Conservation (phyloP, 2,329 filamentous ascomycete species). For the Ascochyta rabiei region DNA sequence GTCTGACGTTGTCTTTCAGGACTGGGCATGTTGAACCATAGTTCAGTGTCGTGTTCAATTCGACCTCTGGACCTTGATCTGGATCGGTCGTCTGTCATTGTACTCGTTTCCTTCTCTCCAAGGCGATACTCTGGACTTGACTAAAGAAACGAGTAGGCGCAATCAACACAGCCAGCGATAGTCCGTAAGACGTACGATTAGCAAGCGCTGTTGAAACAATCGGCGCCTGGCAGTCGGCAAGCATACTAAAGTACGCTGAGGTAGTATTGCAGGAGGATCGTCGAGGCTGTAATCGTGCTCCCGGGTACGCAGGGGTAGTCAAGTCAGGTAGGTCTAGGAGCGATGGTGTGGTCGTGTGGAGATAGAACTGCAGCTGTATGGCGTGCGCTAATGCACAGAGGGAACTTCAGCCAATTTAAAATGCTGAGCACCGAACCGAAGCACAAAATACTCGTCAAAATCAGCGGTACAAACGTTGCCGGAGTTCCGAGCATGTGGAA, state of each 20-base stretch:
- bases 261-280: constrained; percentile 26
- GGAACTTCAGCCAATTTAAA: constrained; percentile 36
- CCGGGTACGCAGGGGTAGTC: constrained; percentile 25
- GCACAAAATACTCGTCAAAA: not conserved
- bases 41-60: constrained; percentile 29
- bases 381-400: constrained; percentile 41
- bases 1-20: constrained; percentile 18
- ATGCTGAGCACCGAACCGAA: constrained; percentile 25
- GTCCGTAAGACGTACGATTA: constrained; percentile 30
- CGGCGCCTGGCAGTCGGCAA: constrained; percentile 38
- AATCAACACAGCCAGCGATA: constrained; percentile 26
- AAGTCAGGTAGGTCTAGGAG: constrained; percentile 28
- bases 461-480: constrained; percentile 6
- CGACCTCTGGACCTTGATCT: constrained; percentile 20
- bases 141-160: not conserved
- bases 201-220: constrained; percentile 33
- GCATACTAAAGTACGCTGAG: constrained; percentile 37
- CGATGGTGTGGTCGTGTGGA: constrained; percentile 30
- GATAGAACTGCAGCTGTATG: constrained; percentile 32
- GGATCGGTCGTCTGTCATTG: constrained; percentile 31
- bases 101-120: not conserved
- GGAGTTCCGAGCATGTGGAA: constrained; percentile 28
- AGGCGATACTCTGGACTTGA: not conserved
- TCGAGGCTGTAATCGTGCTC: constrained; percentile 34
- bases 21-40: constrained; percentile 41